Evolutionary conservation across 164 flowering plant genomes (phyloP).

Genomic region (Hamamelis virginiana): DNA sequence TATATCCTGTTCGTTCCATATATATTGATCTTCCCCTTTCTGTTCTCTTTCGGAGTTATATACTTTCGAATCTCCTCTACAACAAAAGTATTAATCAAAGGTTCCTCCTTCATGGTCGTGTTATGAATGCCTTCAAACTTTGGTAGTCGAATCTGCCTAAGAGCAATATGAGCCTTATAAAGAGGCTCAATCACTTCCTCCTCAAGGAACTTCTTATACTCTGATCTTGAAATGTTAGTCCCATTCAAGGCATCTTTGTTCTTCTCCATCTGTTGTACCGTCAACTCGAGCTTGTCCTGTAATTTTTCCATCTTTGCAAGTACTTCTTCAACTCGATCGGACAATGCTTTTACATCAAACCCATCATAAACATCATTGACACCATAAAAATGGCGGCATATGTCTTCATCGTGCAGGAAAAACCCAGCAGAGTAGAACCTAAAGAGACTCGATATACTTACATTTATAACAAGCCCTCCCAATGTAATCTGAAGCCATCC

Average conservation of each 20-base stretch:
- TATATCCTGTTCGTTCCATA: conserved; percentile 56
- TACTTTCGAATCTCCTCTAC: conserved; percentile 85
- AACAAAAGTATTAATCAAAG: conserved; percentile 68
- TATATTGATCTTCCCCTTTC: conserved; percentile 58
- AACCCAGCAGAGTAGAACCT: conserved; percentile 76
- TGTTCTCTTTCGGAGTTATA: conserved; percentile 71
- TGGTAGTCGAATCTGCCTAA: conserved; percentile 76
- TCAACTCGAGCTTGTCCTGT: conserved; percentile 68
- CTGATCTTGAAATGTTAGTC: conserved; percentile 37
- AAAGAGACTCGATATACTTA: conserved; percentile 59
- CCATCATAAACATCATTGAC: conserved; percentile 34
- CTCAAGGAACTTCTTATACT: conserved; percentile 60
- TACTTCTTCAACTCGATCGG: conserved; percentile 67
- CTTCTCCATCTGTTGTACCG: conserved; percentile 59
- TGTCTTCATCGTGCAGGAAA: conserved; percentile 61
- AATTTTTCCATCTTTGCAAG: conserved; percentile 53
- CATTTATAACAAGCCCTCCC: conserved; percentile 67
- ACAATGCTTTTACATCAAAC: conserved; percentile 53
- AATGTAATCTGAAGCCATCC: conserved; percentile 60
- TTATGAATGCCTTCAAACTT: conserved; percentile 32
- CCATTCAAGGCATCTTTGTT: conserved; percentile 23
- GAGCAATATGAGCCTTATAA: conserved; percentile 71
- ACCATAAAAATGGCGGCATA: conserved; percentile 63
- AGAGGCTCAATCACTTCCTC: conserved; percentile 78
- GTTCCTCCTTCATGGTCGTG: conserved; percentile 50